Base-by-base conservation (phyloP, 2,329 filamentous ascomycete species). In the Cladophialophora yegresii region DNA sequence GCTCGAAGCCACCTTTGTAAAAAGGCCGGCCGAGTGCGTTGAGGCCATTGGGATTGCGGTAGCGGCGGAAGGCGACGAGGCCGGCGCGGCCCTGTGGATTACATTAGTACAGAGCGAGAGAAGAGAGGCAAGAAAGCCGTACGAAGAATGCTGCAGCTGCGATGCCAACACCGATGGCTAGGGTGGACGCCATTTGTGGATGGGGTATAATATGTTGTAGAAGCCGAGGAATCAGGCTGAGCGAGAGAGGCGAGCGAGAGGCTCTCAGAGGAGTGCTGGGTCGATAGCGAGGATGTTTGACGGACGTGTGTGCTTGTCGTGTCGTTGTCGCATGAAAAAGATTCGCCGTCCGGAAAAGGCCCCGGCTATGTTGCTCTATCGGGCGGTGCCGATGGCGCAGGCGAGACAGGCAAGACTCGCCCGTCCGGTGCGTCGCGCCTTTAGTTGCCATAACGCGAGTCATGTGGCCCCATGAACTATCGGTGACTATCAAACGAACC, bases 1-100 rank as follows among this genome's bases (percentile, higher is more conserved):
- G 83, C 81, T 99, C 95, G 76, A 99, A 99, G n/a, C 95, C 95
- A 71, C 95, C 95, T 80, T 98, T 99, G 84, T 97, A 98, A 76
- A 92, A 99, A 49, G 92, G 88, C 78, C 93, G 92, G 72, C 95
- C 95, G 72, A 96, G 81, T 40, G 90, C 88, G 70, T 89, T 90
- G 54, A 90, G 83, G 69, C 80, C 79, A 67, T 78, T 79, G 8
- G 78, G 80, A 68, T 90, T 90, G 67, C 90, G 85, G 65, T 89
- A 96, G 73, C 91, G 87, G 69, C 93, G 88, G 77, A 93, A 86
- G 71, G 95, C 95, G 73, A 98, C 90, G 45, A 96, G 85, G 73
- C 93, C 93, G 66, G 95, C 93, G 75, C 95, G 91, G 70, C 95
- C 93, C 92, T 97, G 73, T 23, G n/a, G 53, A 2, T 7, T 22